Conservation (phyloP, 106 monocot species). For the Dendrobium chrysotoxum region DNA sequence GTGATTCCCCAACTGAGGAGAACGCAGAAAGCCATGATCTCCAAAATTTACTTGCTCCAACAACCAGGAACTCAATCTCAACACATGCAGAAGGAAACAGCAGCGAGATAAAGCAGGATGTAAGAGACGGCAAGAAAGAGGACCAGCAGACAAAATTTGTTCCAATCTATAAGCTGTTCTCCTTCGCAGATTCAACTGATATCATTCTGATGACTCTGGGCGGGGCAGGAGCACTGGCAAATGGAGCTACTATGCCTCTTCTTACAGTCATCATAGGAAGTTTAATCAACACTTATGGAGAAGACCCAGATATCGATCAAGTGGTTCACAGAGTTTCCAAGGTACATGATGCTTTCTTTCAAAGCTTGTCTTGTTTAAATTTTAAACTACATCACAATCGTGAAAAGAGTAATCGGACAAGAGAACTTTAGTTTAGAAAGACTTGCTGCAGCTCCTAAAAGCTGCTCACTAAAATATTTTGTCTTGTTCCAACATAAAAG, state of each 20-base stretch:
- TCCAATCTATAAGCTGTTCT: slow-evolving; percentile 38
- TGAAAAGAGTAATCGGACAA: too few species aligned
- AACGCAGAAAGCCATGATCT: too few species aligned
- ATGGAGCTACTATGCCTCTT: slow-evolving; percentile 31
- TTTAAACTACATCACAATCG: background rate
- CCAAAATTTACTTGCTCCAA: too few species aligned
- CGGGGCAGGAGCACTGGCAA: slow-evolving; percentile 20
- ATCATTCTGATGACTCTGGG: slow-evolving; percentile 36
- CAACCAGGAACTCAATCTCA: too few species aligned
- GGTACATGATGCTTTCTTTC: slow-evolving; percentile 16
- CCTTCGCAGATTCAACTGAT: slow-evolving; percentile 48
- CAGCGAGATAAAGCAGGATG: too few species aligned
- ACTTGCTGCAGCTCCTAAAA: too few species aligned
- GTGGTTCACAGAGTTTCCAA: slow-evolving; percentile 24
- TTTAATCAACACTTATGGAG: background rate
- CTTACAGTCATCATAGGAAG: slow-evolving; percentile 25
- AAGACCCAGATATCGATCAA: background rate
- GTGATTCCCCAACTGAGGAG: too few species aligned
- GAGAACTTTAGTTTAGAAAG: too few species aligned
- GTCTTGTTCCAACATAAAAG: too few species aligned
- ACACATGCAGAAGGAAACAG: too few species aligned
- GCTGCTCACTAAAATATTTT: too few species aligned
- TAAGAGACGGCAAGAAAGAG: background rate
- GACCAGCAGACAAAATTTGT: slow-evolving; percentile 1
- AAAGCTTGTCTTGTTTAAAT: background rate